Conservation (phyloP, 1,284 basidiomycete species). For the Termitomyces sp. region DNA sequence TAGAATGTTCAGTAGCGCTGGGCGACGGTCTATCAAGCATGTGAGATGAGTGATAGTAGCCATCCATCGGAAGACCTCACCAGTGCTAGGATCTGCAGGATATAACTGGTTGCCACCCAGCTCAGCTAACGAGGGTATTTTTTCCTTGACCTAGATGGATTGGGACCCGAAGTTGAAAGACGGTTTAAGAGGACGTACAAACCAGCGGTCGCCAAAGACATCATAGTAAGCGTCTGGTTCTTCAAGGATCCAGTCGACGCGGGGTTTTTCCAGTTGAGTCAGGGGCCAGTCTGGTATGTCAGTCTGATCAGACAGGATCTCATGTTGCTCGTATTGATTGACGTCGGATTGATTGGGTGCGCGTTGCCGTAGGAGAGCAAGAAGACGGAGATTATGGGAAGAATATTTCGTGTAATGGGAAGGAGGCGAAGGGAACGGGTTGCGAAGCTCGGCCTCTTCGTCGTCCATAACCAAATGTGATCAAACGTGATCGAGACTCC, state of each 20-base stretch:
- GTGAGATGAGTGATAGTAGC: slow-evolving; percentile 3
- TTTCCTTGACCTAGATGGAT: slow-evolving; percentile 60
- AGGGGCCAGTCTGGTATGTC: slow-evolving; percentile 73
- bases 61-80: slow-evolving; percentile 31
- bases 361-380: slow-evolving; percentile 55
- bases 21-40: slow-evolving; percentile 54
- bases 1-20: slow-evolving; percentile 60
- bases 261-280: slow-evolving; percentile 67
- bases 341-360: slow-evolving; percentile 31
- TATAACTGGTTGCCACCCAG: slow-evolving; percentile 69
- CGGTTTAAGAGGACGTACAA: slow-evolving; percentile 38
- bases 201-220: slow-evolving; percentile 78
- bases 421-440: slow-evolving; percentile 78
- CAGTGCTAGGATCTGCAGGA: slow-evolving; percentile 60
- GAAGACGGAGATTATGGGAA: slow-evolving; percentile 58
- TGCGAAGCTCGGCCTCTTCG: slow-evolving; percentile 69
- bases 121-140: slow-evolving; percentile 66
- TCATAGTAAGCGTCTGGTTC: slow-evolving; percentile 64
- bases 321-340: slow-evolving; percentile 59
- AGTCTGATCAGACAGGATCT: slow-evolving; percentile 57
- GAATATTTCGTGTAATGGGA: slow-evolving; percentile 74
- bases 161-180: slow-evolving; percentile 11
- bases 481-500: neutral
- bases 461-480: slow-evolving; percentile 43
- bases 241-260: slow-evolving; percentile 78